Conservation (phyloP, 2,329 filamentous ascomycete species). For the Ophiobolus disseminans region DNA sequence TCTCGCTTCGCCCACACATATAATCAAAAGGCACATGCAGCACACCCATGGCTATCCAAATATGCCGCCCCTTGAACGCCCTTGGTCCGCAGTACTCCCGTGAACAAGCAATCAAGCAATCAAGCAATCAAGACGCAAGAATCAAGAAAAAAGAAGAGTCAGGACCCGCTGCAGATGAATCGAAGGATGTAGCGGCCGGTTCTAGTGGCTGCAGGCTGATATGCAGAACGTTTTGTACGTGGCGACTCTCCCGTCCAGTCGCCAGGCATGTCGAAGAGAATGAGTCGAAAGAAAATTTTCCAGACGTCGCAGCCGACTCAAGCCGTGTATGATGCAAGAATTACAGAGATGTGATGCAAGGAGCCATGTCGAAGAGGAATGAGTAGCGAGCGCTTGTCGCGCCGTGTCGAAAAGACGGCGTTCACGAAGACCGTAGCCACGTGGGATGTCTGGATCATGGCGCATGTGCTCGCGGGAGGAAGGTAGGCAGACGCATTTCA, state of each 20-base stretch:
- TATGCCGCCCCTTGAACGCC: conserved; percentile 1
- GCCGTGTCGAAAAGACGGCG: conserved; percentile 12
- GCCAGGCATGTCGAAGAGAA: conserved; percentile 9
- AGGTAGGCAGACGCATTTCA: conserved; percentile 18
- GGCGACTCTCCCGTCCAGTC: conserved; percentile 38
- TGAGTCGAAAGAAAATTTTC: conserved; percentile 6
- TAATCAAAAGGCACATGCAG: conserved; percentile 11
- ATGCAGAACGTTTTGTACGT: conserved; percentile 29
- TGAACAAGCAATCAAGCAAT: neutral
- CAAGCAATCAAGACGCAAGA: conserved; percentile 2
- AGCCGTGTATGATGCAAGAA: conserved; percentile 1
- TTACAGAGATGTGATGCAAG: conserved; percentile 7
- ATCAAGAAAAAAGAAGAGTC: conserved; percentile 2
- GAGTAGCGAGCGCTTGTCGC: conserved; percentile 2
- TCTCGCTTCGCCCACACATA: conserved; percentile 21
- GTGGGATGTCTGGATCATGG: conserved; percentile 14
- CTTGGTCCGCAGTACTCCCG: neutral
- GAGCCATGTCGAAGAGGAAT: neutral
- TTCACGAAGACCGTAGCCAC: conserved; percentile 17
- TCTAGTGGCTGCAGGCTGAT: conserved; percentile 9
- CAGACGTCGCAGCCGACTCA: neutral
- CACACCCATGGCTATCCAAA: conserved; percentile 6
- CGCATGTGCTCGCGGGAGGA: neutral
- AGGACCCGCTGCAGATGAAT: neutral
- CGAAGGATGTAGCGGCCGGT: conserved; percentile 1